phyloP scores from a whole-genome alignment of 148 eudicot species.

The Spergularia marina region DNA sequence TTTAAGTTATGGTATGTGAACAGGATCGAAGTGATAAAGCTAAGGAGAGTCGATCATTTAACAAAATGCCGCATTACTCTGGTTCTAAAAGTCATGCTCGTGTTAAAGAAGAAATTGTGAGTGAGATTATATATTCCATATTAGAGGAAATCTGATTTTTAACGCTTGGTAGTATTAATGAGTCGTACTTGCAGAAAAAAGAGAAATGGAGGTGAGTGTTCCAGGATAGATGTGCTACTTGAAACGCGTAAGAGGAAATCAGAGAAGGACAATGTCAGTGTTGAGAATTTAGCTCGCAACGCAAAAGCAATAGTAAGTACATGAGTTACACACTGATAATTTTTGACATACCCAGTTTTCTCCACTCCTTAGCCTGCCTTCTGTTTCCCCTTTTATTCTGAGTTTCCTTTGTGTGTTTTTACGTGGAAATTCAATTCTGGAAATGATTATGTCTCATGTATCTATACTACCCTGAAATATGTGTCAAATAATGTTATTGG shows the following conservation, averaged over 20 bases:
- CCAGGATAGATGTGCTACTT: not conserved
- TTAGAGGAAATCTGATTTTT: not conserved
- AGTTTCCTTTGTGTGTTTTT: too few species aligned
- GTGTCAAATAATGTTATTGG: not conserved
- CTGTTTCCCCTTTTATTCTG: too few species aligned
- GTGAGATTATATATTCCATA: not conserved
- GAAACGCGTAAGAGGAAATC: constrained; percentile 18
- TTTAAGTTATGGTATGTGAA: not conserved
- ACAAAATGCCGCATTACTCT: too few species aligned
- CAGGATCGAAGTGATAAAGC: not conserved
- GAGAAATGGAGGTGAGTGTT: not conserved
- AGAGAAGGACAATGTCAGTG: not conserved
- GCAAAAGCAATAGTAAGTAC: not conserved
- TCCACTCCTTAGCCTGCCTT: too few species aligned
- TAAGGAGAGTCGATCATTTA: not conserved
- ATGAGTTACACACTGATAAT: too few species aligned
- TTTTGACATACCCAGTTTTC: too few species aligned
- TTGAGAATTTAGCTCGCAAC: constrained; percentile 5
- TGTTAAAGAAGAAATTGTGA: not conserved
- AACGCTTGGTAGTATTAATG: not conserved
- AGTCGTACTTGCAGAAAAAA: not conserved
- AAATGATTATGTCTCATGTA: too few species aligned
- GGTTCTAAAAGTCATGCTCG: too few species aligned
- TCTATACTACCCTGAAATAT: not conserved
- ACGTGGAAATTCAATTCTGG: too few species aligned